Evolutionary conservation across 345 rosid species (phyloP), one percentile per base, ranked within the genome.

Genomic region (Chamaenerion angustifolium): DNA sequence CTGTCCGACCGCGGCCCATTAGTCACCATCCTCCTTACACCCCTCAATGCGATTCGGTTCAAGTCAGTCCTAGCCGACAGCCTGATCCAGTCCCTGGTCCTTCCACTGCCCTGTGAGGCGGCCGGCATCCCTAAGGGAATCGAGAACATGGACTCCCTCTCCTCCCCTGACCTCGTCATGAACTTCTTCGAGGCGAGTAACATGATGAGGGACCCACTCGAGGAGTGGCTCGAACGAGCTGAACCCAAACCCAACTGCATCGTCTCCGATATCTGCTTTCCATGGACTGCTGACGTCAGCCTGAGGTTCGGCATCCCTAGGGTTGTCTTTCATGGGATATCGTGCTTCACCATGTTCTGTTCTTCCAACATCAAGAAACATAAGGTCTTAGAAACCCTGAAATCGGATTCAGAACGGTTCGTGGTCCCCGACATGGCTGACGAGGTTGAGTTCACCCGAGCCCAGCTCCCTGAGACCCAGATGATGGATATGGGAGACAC

Each of bases 331-430:
- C 67, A 67, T 1, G 61, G 61, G 8, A n/a, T 61, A 11, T 60
- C 64, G 1, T 71, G 76, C 46, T 71, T 71, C 55, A 43, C 64
- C 12, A 56, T 67, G 45, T 45, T 58, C n/a, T 65, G 71, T 48
- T 58, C 61, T 10, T 51, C 47, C 45, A 62, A 18, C 43, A 42
- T 65, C 16, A 7, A 35, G 10, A 10, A 0, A 31, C 16, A 43
- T 55, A 54, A 48, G 45, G 27, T 46, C 15, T 8, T 16, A 4
- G 57, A 56, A 17, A 23, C 19, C 3, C 43, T 64, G 12, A 45
- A 4, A 37, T 21, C 68, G 1, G 58, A 55, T 8, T 16, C 49
- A 10, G 57, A 68, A 44, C 50, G 47, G 11, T 55, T 68, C 44
- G 11, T 47, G 31, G 62, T 68, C 19, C 72, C 72, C 1, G 52